Evolutionary conservation across 257 asterid species (phyloP), one percentile per base, ranked within the genome.

Genomic region (Fraxinus anomala): DNA sequence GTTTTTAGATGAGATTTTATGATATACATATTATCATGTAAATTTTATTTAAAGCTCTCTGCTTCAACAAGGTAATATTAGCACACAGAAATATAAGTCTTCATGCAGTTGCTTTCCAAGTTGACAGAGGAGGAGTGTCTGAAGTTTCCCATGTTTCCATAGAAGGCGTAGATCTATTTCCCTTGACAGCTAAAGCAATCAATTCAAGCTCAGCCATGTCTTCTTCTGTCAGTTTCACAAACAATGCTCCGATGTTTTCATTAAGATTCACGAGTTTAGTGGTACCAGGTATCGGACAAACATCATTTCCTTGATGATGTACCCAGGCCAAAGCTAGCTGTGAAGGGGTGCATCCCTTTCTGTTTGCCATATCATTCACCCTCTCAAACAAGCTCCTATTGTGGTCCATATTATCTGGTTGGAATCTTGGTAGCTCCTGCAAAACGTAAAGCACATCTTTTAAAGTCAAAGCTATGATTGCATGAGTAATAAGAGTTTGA

Each of bases 241-340:
- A 81, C 6, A 80, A 37, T 17, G 88, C 84, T 56, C 73, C 73
- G 24, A 85, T 74, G 75, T 85, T 82, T 68, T 69, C 74, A 3
- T 82, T 54, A 21, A 85, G 59, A 44, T 79, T 82, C 37, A 78
- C 81, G 9, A 80, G 71, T 82, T 80, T 82, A 74, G 28, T 73
- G 14, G 82, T 74, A 47, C 82, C 82, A 19, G 66, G 75, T 9
- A 81, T 81, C 33, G 87, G 87, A 10, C 78, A 79, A n/a, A 81
- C 86, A 34, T 82, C 79, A 7, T 66, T 76, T 12, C 84, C 86
- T 75, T 82, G 84, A 67, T 85, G 82, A 68, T 82, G 86, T n/a
- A 82, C 80, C 88, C 86, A 85, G 1, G 82, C 84, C 54, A 85
- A 76, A 72, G 88, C 85, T 49, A 84, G 76, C 7, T 84, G 88